Percentiles rank a stretch among this genome's conserved stretches.
phyloP scores from a whole-genome alignment of 2,329 filamentous ascomycete species.

The Colletotrichum trifolii region DNA sequence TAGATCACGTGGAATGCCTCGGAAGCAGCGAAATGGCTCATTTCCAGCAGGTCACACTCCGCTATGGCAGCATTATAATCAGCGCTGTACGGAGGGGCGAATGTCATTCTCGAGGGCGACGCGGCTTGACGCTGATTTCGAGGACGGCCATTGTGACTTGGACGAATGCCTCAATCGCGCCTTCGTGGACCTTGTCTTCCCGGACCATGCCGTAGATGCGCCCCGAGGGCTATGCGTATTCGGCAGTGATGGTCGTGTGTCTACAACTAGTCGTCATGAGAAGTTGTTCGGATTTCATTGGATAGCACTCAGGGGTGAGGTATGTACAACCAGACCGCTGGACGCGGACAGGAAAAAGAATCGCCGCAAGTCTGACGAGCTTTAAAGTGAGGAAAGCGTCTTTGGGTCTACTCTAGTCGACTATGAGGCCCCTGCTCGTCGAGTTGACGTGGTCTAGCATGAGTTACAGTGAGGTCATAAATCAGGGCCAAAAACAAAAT shows the following conservation, averaged over 20 bases:
- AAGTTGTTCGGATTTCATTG: slow-evolving; percentile 39
- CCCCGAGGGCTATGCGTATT: slow-evolving; percentile 55
- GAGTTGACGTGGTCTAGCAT: too few relatives aligned
- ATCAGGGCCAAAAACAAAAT: too few relatives aligned
- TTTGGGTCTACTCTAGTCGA: too few relatives aligned
- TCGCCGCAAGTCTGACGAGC: too few relatives aligned
- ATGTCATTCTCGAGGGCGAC: slow-evolving; percentile 58
- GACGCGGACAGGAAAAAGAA: too few relatives aligned
- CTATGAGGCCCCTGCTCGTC: too few relatives aligned
- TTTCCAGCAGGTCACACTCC: slow-evolving; percentile 60
- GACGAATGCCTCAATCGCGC: slow-evolving; percentile 65
- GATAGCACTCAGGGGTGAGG: neutral
- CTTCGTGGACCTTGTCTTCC: slow-evolving; percentile 47
- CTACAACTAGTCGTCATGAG: slow-evolving; percentile 39
- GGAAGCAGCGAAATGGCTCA: slow-evolving; percentile 64
- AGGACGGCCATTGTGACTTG: slow-evolving; percentile 66
- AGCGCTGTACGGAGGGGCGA: slow-evolving; percentile 67
- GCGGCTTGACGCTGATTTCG: slow-evolving; percentile 61
- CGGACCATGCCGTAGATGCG: slow-evolving; percentile 58
- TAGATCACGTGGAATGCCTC: slow-evolving; percentile 66
- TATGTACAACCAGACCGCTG: too few relatives aligned
- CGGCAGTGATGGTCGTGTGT: slow-evolving; percentile 47
- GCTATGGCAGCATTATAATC: slow-evolving; percentile 61
- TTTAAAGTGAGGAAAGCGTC: too few relatives aligned
- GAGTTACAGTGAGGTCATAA: too few relatives aligned